Percentiles rank a stretch among this genome's conserved stretches.
These are phyloP conservation scores for Aspergillus cejpii DNA, from an alignment of 2,329 filamentous ascomycete genomes.

Conservation along the genomic window DNA sequence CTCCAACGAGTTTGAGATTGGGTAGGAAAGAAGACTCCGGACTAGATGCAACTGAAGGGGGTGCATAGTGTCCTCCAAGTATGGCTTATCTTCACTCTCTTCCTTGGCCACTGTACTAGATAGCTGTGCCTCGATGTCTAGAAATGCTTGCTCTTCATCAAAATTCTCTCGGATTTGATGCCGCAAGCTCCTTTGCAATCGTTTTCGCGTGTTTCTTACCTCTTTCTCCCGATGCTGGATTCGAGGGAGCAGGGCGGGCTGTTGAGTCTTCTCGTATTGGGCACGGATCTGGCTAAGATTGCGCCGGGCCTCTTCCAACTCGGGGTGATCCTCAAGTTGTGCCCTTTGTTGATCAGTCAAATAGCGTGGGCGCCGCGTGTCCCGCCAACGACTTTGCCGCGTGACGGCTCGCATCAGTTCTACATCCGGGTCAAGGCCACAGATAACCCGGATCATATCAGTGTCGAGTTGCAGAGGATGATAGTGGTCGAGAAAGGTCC, in stretches of 20 bases:
- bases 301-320: slow-evolving; percentile 11
- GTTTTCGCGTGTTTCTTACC: slow-evolving; percentile 14
- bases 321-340: slow-evolving; percentile 10
- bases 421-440: slow-evolving; percentile 8
- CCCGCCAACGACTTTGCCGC: slow-evolving; percentile 12
- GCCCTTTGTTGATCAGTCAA: slow-evolving; percentile 10
- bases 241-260: slow-evolving; percentile 6
- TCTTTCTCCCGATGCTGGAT: slow-evolving; percentile 11
- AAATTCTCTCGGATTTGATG: slow-evolving; percentile 15
- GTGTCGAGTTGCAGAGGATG: slow-evolving; percentile 13
- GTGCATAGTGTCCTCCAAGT: slow-evolving; percentile 10
- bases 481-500: slow-evolving; percentile 18
- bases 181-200: slow-evolving; percentile 9
- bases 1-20: slow-evolving; percentile 15
- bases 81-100: slow-evolving; percentile 7
- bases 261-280: slow-evolving; percentile 9
- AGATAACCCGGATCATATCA: slow-evolving; percentile 13
- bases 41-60: slow-evolving; percentile 12
- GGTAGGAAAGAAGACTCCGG: slow-evolving; percentile 15
- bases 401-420: slow-evolving; percentile 14
- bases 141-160: slow-evolving; percentile 17
- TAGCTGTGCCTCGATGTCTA: slow-evolving; percentile 18
- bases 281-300: slow-evolving; percentile 9
- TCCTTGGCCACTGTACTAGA: slow-evolving; percentile 14
- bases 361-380: slow-evolving; percentile 11